Base-by-base conservation (phyloP, 148 eudicot genomes). In the Cornus florida region DNA sequence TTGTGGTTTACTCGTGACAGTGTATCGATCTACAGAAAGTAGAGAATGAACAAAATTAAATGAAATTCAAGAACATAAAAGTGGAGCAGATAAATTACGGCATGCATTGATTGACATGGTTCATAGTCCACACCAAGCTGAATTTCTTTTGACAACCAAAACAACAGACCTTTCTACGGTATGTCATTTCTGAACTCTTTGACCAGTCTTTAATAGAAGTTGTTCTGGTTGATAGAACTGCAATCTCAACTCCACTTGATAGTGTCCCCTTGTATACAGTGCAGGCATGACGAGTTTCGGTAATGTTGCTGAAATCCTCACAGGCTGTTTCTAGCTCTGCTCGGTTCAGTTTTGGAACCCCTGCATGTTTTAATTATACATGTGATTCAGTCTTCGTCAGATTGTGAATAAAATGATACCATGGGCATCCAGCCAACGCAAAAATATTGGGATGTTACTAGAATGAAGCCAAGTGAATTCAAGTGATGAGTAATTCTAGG, bases 251-350 rank as follows among this genome's bases (percentile, higher is more conserved):
- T 81, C 99, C 99, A 82, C 95, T 94, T 74, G 99, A 96, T 67
- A 96, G 81, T 59, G 94, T 96, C 81, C 99, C 99, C 70, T 96
- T 96, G 87, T 96, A 96, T 24, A 96, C 43, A 3, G 87, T 91
- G 81, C 82, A 86, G 39, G 86, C 87, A 77, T 89, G 97, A 24
- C 75, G 53, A 12, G 87, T 82, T 33, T 83, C 86, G 23, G 92
- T 87, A n/a, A 96, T 96, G 84, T 96, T 96, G 93, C 99, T 94
- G 87, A 96, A 96, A 86, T 96, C 99, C 85, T 96, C 99, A 68
- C 98, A 96, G n/a, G 99, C 97, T 35, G 88, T 84, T 85, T 91
- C 98, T 64, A 96, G 89, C 87, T 96, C 99, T 38, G 82, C 59
- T 67, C 95, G 86, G 77, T 96, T 94, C 75, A 96, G 84, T 87